Conservation (phyloP, 2,329 filamentous ascomycete genomes). For the Penicillium paneum region DNA sequence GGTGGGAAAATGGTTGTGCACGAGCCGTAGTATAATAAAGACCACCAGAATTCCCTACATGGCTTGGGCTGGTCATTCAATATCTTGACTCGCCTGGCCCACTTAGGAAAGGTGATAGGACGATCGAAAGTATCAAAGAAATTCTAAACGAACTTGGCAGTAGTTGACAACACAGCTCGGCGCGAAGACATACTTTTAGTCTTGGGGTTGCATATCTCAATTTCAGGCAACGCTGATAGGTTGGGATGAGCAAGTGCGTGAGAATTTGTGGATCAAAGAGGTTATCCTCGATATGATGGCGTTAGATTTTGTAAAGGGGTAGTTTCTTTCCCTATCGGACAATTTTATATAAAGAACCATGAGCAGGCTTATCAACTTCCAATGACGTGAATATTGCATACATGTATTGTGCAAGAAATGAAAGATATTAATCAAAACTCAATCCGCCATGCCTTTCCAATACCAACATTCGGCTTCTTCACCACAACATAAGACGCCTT, state of each 20-base stretch:
- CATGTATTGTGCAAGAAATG: conserved; percentile 8
- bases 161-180: conserved; percentile 18
- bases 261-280: conserved; percentile 11
- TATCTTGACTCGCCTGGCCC: conserved; percentile 38
- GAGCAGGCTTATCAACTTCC: neutral
- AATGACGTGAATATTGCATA: conserved; percentile 2
- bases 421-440: conserved; percentile 43
- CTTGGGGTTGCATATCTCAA: conserved; percentile 46
- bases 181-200: conserved; percentile 31
- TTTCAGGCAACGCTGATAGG: conserved; percentile 43
- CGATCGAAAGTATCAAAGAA: conserved; percentile 16
- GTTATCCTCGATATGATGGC: neutral
- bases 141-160: conserved; percentile 20
- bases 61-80: conserved; percentile 45
- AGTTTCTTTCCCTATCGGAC: no score
- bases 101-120: conserved; percentile 30
- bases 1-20: conserved; percentile 47
- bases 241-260: conserved; percentile 40
- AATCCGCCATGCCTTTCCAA: conserved; percentile 64
- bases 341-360: neutral
- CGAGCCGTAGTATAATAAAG: conserved; percentile 46
- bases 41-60: conserved; percentile 35
- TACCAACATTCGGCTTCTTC: conserved; percentile 59
- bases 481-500: conserved; percentile 63
- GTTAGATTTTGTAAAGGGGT: neutral